Base-by-base conservation (phyloP, 2,329 filamentous ascomycete genomes). In the Pseudogymnoascus sp. region DNA sequence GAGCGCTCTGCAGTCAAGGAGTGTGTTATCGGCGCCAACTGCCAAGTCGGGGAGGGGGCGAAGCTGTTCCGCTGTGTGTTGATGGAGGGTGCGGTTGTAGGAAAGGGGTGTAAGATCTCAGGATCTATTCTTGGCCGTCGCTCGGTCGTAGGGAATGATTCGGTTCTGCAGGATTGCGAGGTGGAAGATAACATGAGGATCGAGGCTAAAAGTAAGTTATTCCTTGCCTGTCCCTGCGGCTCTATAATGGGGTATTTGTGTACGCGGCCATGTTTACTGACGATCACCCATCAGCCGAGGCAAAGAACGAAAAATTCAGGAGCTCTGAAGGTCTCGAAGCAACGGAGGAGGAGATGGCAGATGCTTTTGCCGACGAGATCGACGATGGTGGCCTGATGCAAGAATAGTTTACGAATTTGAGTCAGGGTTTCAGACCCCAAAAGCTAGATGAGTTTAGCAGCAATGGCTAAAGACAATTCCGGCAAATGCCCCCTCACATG, bases 1-100 rank as follows among this genome's bases (percentile, higher is more conserved):
- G 90, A 93, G 69, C 93, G 93, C 73, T 87, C 86, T 25, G 88
- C 92, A n/a, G 89, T 99, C 76, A 97, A 96, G 74, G 91, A 96
- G 74, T 88, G 82, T 37, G 90, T 97, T 31, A 85, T 99, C 40
- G 94, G 94, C 2, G 85, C 90, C 4, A 91, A 90, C 68, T 96
- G 91, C 73, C 87, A 89, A 69, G 93, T 99, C 66, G 86, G 87
- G 65, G 86, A 88, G 67, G 91, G 92, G n/a, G 91, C 89, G 31
- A 89, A 92, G 67, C 76, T 99, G 48, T 87, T 86, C n/a, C 84
- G 92, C 66, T 97, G 93, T 74, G 75, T 97, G 58, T 77, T 97
- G 18, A 97, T 97, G 91, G 93, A 97, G 64, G 90, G 90, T 3
- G 92, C 90, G 0, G 86, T 90, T 6, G 82, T 99, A 10, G 92